Conservation (phyloP, 2,329 filamentous ascomycete genomes). For the Corinectria fuckeliana region DNA sequence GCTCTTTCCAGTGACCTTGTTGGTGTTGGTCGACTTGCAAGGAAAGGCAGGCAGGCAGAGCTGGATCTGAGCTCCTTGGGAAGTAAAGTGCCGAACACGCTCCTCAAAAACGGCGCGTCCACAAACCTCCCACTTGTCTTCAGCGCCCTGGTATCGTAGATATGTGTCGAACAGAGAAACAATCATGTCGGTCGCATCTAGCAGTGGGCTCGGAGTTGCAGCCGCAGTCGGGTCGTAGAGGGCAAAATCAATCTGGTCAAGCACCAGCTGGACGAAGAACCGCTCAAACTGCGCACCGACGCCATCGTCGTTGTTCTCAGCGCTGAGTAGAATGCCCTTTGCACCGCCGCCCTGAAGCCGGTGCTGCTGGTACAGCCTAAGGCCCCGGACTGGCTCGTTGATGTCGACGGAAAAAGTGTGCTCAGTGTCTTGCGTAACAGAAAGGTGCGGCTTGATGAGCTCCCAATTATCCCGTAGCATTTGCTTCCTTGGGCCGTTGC, state of each 20-base stretch:
- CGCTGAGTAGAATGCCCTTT: neutral
- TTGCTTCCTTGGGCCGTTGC: neutral
- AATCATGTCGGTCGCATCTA: constrained; percentile 12
- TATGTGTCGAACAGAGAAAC: constrained; percentile 33
- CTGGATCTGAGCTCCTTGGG: constrained; percentile 30
- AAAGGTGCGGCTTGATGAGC: neutral
- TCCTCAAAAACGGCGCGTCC: constrained; percentile 32
- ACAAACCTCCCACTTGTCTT: constrained; percentile 33
- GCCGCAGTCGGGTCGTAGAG: neutral
- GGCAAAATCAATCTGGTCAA: neutral
- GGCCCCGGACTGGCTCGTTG: neutral
- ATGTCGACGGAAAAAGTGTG: neutral
- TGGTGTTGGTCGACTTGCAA: constrained; percentile 47
- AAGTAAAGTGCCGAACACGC: constrained; percentile 33
- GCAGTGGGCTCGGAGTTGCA: neutral
- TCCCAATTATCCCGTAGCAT: neutral
- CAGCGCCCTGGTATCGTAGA: constrained; percentile 30
- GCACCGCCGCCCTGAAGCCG: neutral
- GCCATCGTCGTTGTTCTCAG: neutral
- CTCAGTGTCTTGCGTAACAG: neutral
- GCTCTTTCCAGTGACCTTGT: constrained; percentile 42
- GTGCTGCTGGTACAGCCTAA: neutral
- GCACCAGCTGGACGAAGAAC: neutral
- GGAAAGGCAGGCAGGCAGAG: constrained; percentile 48
- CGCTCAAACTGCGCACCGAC: neutral